Evolutionary conservation across 345 rosid species (phyloP), one percentile per base, ranked within the genome.

Genomic region (Cardamine occulta): DNA sequence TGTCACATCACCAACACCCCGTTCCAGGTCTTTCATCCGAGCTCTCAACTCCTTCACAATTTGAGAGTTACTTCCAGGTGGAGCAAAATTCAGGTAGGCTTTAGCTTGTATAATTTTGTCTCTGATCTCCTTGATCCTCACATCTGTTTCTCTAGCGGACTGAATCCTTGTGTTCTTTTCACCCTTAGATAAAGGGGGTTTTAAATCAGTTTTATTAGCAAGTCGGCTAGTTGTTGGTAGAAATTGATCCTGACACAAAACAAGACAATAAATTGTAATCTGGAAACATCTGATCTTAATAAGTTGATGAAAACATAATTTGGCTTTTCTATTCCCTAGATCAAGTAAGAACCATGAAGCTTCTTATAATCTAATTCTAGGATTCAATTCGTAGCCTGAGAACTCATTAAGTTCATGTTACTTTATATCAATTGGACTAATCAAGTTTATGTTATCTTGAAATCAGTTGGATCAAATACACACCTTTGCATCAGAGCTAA

Each of bases 81-180:
- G 91, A 58, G 87, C 78, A 59, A 84, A 81, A 82, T 58, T 80
- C 82, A 90, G 65, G 87, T 86, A 94, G 63, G 81, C 89, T 79
- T 78, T 87, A 63, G 96, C 96, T 85, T 91, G 88, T 59, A 94
- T 80, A 60, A 94, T 66, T 77, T 86, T 88, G 86, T 94, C 97
- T 86, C 85, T 86, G 80, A 90, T 85, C 86, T 84, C 86, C 66
- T 79, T 87, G 63, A 88, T 80, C 84, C 87, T 94, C 68, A 63
- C 81, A 81, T 94, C 92, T 28, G 77, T 69, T 54, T 67, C 79
- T 55, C 40, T 67, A 17, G 48, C 56, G 28, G 75, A 65, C 62
- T 79, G 75, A 79, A 40, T 47, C 79, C 19, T 68, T 61, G 66
- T 63, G 42, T 29, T 68, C 84, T 85, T 94, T 65, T 66, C 86